Percentiles rank a stretch among this genome's conserved stretches.
phyloP scores from a whole-genome alignment of 495 filamentous ascomycete species.

The Aspergillus egyptiacus region DNA sequence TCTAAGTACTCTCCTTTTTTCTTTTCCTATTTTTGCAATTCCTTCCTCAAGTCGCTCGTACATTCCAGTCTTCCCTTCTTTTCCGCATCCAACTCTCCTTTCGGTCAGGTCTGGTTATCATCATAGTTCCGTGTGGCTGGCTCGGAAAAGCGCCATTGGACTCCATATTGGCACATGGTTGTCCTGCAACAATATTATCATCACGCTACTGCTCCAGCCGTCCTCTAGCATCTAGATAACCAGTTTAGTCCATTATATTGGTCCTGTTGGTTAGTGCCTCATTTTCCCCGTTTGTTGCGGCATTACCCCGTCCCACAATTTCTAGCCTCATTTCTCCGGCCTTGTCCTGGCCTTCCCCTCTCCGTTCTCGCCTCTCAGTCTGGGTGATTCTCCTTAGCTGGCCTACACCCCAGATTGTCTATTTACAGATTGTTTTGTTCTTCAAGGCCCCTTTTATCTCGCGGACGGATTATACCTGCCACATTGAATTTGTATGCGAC shows the following conservation, averaged over 20 bases:
- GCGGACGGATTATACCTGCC: neutral
- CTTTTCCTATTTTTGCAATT: neutral
- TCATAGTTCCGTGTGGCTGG: slow-evolving; percentile 8
- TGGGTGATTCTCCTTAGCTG: neutral
- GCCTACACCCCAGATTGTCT: neutral
- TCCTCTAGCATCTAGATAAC: neutral
- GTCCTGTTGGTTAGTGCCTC: neutral
- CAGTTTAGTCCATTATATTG: slow-evolving; percentile 6
- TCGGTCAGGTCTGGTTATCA: slow-evolving; percentile 4
- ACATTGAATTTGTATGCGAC: neutral
- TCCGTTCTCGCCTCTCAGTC: neutral
- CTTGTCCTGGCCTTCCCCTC: slow-evolving; percentile 10
- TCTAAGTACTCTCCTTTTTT: neutral
- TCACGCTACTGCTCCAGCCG: neutral
- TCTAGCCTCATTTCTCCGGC: slow-evolving; percentile 3
- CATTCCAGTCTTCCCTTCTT: slow-evolving; percentile 12
- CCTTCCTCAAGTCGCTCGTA: neutral
- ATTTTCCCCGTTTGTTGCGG: neutral
- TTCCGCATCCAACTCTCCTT: slow-evolving; percentile 4
- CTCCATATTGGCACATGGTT: neutral
- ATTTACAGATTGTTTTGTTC: neutral
- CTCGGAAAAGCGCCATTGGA: slow-evolving; percentile 4
- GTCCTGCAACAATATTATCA: slow-evolving; percentile 1
- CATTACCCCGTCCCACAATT: slow-evolving; percentile 4
- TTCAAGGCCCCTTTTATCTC: neutral